These are phyloP conservation scores for Platanthera guangdongensis DNA, from an alignment of 106 monocot species.

Conservation along the genomic window DNA sequence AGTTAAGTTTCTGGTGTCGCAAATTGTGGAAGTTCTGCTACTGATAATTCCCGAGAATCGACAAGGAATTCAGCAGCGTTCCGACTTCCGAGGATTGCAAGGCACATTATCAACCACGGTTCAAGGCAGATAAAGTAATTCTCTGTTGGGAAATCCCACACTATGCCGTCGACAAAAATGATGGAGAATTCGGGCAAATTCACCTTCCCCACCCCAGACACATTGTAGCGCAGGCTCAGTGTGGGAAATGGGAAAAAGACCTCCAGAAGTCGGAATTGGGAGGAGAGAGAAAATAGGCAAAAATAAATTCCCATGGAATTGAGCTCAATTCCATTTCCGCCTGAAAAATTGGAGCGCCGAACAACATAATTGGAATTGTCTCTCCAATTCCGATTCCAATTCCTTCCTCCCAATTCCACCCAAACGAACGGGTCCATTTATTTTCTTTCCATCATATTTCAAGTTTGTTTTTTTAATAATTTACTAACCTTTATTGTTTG, in stretches of 20 bases:
- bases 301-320: too few relatives aligned
- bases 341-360: too few relatives aligned
- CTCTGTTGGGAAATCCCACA: conserved; percentile 74
- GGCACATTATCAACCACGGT: conserved; percentile 50
- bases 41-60: conserved; percentile 89
- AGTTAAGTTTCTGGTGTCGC: conserved; percentile 47
- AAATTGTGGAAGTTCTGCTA: conserved; percentile 91
- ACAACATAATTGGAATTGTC: too few relatives aligned
- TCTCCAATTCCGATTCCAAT: too few relatives aligned
- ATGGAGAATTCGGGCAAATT: conserved; percentile 63
- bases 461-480: too few relatives aligned
- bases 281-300: too few relatives aligned
- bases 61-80: conserved; percentile 35
- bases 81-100: conserved; percentile 65
- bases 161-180: conserved; percentile 59
- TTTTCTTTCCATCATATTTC: too few relatives aligned
- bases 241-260: conserved; percentile 14
- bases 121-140: conserved; percentile 75
- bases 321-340: too few relatives aligned
- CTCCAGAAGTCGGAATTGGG: too few relatives aligned
- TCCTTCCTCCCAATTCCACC: too few relatives aligned
- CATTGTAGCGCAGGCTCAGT: conserved; percentile 70
- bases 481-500: too few relatives aligned
- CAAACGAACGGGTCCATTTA: too few relatives aligned
- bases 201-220: conserved; percentile 31